Conservation (phyloP, 352 stramenopile genomes). For the Elongisporangium prolatum region DNA sequence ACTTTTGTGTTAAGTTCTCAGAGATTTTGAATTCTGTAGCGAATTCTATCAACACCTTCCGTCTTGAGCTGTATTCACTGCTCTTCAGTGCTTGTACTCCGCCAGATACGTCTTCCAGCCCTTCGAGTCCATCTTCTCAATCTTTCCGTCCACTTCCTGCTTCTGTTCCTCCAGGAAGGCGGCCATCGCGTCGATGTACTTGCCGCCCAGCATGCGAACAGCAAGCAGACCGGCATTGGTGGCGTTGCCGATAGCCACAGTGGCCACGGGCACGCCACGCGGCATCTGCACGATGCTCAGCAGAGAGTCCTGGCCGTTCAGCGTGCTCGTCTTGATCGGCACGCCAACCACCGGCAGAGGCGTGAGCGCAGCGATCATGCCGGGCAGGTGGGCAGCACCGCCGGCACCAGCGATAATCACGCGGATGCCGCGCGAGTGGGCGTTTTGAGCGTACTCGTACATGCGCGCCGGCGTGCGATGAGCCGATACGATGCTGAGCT, state of each 20-base stretch:
- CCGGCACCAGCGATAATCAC: conserved; percentile 95
- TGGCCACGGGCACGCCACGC: conserved; percentile 96
- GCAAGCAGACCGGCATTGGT: conserved; percentile 97
- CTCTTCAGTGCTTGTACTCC: conserved; percentile 34
- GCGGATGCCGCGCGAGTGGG: conserved; percentile 85
- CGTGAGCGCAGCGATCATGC: conserved; percentile 89
- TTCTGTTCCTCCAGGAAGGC: conserved; percentile 92
- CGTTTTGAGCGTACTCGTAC: conserved; percentile 93
- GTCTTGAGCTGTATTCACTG: too few relatives aligned
- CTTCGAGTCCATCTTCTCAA: conserved; percentile 76
- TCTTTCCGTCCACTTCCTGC: conserved; percentile 91
- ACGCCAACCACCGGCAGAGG: conserved; percentile 94
- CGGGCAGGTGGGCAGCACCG: conserved; percentile 96
- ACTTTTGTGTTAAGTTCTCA: too few relatives aligned
- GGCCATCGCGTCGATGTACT: conserved; percentile 87
- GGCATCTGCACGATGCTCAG: conserved; percentile 99
- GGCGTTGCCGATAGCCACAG: conserved; percentile 97
- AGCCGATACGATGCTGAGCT: conserved; percentile 98
- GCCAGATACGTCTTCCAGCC: conserved; percentile 92
- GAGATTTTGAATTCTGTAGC: too few relatives aligned
- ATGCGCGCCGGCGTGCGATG: conserved; percentile 97
- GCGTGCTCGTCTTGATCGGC: conserved; percentile 95
- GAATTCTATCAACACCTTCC: too few relatives aligned
- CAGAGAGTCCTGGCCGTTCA: conserved; percentile 97
- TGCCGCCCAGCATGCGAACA: conserved; percentile 91